phyloP scores from a whole-genome alignment of 306 rosid genomes.

The Cucurbita maxima region DNA sequence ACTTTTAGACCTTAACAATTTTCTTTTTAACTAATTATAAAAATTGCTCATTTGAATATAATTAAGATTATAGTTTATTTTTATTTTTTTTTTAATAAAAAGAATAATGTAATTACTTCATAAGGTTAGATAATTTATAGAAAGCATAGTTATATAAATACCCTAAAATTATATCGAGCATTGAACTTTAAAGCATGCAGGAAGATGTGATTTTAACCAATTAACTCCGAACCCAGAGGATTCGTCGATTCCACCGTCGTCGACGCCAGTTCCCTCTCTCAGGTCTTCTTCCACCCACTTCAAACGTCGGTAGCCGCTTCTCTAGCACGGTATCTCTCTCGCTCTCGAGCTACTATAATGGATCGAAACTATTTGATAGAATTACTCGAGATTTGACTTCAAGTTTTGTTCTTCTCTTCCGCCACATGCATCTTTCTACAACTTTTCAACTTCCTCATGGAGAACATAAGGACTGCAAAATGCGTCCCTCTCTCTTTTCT shows the following conservation, averaged over 20 bases:
- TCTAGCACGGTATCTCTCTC: not conserved
- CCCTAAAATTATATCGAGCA: not conserved
- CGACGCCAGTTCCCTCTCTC: not conserved
- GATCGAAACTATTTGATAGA: not conserved
- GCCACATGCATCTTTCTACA: not conserved
- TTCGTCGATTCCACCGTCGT: not conserved
- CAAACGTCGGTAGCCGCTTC: not conserved
- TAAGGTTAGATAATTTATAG: too few species aligned
- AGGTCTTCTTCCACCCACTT: not conserved
- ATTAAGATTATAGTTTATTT: too few species aligned
- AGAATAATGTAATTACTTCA: too few species aligned
- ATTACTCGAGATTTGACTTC: not conserved
- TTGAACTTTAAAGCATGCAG: not conserved
- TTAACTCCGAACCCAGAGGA: not conserved
- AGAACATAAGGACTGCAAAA: not conserved
- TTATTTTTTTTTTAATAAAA: too few species aligned
- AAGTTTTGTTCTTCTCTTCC: not conserved
- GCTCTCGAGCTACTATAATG: not conserved
- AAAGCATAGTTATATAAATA: not conserved
- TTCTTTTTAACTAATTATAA: too few species aligned
- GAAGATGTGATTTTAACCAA: not conserved
- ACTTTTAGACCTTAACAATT: too few species aligned
- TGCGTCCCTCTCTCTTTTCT: not conserved
- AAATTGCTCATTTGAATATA: too few species aligned
- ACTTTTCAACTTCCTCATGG: not conserved